phyloP scores from a whole-genome alignment of 306 rosid species.

The Begonia loranthoides region DNA sequence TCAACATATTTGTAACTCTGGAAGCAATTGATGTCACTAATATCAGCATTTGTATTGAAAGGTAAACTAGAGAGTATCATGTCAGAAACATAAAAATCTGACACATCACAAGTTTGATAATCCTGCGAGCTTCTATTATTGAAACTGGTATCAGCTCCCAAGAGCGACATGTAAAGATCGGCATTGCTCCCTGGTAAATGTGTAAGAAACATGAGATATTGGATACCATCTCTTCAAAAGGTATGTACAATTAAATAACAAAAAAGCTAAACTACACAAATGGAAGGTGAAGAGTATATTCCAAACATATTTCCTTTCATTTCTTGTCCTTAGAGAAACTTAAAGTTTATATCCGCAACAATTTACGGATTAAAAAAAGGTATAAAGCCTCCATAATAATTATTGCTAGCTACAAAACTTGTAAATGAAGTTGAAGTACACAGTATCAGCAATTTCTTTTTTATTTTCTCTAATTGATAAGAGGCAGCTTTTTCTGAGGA shows the following conservation, averaged over 20 bases:
- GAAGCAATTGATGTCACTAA: conserved; percentile 30
- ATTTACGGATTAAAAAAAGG: too few species aligned
- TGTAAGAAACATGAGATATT: not conserved
- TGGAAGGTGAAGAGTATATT: not conserved
- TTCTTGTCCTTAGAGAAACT: not conserved
- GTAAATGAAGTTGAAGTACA: too few species aligned
- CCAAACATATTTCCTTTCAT: not conserved
- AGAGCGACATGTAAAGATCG: conserved; percentile 30
- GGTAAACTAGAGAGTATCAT: conserved; percentile 84
- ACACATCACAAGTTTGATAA: conserved; percentile 61
- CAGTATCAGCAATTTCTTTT: too few species aligned
- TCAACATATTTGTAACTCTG: conserved; percentile 42
- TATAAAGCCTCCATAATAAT: too few species aligned
- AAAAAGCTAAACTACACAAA: not conserved
- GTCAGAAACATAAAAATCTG: conserved; percentile 89
- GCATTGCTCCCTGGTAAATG: conserved; percentile 25
- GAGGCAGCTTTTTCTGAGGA: too few species aligned
- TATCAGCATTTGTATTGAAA: conserved; percentile 34
- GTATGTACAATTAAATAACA: not conserved
- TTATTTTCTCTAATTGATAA: too few species aligned
- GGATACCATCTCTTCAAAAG: conserved; percentile 6
- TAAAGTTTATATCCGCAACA: too few species aligned
- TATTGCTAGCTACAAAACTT: too few species aligned
- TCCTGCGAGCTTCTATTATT: conserved; percentile 38
- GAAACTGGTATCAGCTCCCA: conserved; percentile 36